Percentiles rank a stretch among this genome's conserved stretches.
Conservation (phyloP, 2,329 filamentous ascomycete genomes). For the Microdochium trichocladiopsis region DNA sequence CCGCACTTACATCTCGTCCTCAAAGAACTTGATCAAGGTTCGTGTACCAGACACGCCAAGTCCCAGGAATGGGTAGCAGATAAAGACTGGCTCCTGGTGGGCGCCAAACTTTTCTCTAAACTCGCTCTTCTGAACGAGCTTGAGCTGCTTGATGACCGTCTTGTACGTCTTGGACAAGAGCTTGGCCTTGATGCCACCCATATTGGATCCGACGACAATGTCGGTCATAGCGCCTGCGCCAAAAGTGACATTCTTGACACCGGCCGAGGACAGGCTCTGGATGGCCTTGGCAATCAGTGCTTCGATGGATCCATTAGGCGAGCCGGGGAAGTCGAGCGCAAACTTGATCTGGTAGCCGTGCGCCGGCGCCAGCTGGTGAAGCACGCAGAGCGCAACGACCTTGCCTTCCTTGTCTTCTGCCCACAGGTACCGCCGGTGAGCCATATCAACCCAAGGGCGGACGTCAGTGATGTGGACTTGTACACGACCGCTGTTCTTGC, state of each 20-base stretch:
- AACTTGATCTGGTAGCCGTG: constrained; percentile 95
- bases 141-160: constrained; percentile 31
- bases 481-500: constrained; percentile 58
- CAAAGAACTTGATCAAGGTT: constrained; percentile 87
- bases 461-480: constrained; percentile 91
- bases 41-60: constrained; percentile 74
- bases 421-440: constrained; percentile 81
- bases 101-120: constrained; percentile 90
- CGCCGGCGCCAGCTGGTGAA: constrained; percentile 72
- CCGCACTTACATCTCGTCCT: constrained; percentile 44
- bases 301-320: constrained; percentile 85
- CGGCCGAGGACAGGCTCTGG: constrained; percentile 48
- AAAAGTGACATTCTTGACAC: constrained; percentile 70
- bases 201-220: constrained; percentile 72
- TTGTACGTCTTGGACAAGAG: constrained; percentile 79
- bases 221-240: constrained; percentile 72
- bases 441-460: constrained; percentile 76
- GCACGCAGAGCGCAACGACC: constrained; percentile 70
- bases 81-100: constrained; percentile 75
- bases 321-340: constrained; percentile 84
- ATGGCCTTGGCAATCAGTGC: constrained; percentile 55
- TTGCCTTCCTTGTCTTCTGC: constrained; percentile 66
- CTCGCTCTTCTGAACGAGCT: constrained; percentile 66
- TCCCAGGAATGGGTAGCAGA: constrained; percentile 83
- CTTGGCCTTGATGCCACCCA: constrained; percentile 73